Conservation (phyloP, 306 rosid species). For the Abrus precatorius region DNA sequence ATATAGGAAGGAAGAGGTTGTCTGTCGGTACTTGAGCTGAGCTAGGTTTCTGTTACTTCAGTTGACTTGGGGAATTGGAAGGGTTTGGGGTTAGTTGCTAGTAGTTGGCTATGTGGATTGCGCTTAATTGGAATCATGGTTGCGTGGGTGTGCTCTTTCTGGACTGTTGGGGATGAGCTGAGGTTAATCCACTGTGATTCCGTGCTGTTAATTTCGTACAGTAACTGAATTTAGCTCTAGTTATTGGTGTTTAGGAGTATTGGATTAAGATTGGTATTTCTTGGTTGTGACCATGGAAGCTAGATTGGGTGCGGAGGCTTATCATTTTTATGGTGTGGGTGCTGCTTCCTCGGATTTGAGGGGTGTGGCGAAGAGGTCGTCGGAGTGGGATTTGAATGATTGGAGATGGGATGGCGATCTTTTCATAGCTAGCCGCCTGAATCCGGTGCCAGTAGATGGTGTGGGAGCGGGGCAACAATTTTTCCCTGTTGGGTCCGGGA, state of each 20-base stretch:
- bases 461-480: constrained; percentile 64
- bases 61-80: constrained; percentile 45
- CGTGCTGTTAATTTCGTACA: constrained; percentile 41
- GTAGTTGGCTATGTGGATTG: constrained; percentile 59
- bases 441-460: constrained; percentile 58
- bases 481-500: constrained; percentile 69
- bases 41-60: constrained; percentile 28
- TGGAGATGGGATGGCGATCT: constrained; percentile 96
- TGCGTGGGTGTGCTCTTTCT: constrained; percentile 61
- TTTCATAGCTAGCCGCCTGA: constrained; percentile 68
- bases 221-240: constrained; percentile 28
- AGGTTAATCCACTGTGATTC: constrained; percentile 41
- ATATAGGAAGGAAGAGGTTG: constrained; percentile 26
- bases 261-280: background rate
- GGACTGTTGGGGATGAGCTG: constrained; percentile 62
- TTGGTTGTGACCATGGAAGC: constrained; percentile 65
- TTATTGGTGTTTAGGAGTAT: background rate
- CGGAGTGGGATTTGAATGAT: constrained; percentile 84
- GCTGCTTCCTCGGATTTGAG: constrained; percentile 57
- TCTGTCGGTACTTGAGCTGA: constrained; percentile 31
- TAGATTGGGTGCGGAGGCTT: constrained; percentile 66
- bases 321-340: constrained; percentile 54
- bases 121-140: constrained; percentile 62
- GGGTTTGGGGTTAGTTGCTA: constrained; percentile 42
- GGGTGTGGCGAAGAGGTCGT: constrained; percentile 65